Conservation (phyloP, 805 yeast genomes). For the Candida nemodendra region DNA sequence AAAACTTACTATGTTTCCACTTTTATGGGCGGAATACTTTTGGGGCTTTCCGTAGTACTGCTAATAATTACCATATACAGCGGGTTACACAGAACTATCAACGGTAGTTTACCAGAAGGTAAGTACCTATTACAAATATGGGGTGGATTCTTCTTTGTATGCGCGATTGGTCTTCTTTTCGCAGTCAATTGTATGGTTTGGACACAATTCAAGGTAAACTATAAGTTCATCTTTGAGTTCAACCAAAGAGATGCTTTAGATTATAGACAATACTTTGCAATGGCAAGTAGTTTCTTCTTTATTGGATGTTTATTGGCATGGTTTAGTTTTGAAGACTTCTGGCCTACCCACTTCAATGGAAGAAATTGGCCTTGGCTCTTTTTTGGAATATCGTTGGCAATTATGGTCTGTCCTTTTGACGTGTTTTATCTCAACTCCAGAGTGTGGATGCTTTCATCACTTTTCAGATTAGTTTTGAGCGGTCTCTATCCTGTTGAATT, state of each 20-base stretch:
- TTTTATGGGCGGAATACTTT: constrained; percentile 61
- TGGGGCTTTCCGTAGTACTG: constrained; percentile 73
- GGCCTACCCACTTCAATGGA: constrained; percentile 60
- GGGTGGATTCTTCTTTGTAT: constrained; percentile 81
- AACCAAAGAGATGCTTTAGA: constrained; percentile 66
- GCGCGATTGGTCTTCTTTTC: constrained; percentile 61
- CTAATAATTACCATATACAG: constrained; percentile 54
- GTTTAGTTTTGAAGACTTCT: constrained; percentile 71
- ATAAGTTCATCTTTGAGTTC: constrained; percentile 89
- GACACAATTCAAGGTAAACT: constrained; percentile 75
- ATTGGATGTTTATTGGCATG: constrained; percentile 62
- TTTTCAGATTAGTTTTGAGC: constrained; percentile 71
- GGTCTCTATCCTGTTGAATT: constrained; percentile 96
- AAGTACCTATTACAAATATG: constrained; percentile 74
- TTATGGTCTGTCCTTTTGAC: constrained; percentile 62
- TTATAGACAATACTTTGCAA: constrained; percentile 59
- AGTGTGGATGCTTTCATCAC: constrained; percentile 70
- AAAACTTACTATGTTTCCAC: constrained; percentile 44
- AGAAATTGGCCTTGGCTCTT: constrained; percentile 80
- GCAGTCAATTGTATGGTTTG: constrained; percentile 71
- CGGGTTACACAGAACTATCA: constrained; percentile 37
- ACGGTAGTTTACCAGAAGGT: constrained; percentile 51
- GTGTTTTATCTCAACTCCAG: constrained; percentile 61
- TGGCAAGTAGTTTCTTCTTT: constrained; percentile 61
- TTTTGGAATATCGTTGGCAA: constrained; percentile 48